Evolutionary conservation across 225 moss, liverwort and hornwort genomes (phyloP), one percentile per base, ranked within the genome.

Genomic region (Takakia lepidozioides): DNA sequence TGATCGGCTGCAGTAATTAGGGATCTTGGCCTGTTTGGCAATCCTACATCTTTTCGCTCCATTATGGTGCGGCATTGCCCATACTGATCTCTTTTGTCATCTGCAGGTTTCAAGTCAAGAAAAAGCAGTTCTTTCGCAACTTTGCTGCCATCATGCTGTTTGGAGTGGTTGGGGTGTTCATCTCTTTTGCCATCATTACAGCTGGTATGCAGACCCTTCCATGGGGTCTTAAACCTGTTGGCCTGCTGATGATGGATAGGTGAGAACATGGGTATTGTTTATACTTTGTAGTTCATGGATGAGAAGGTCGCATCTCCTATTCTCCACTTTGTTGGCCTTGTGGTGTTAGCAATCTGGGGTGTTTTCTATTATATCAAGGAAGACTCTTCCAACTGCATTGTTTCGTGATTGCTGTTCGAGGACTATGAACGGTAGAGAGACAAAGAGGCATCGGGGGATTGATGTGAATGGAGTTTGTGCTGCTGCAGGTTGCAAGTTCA

Each of bases 61-160:
- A n/a, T n/a, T n/a, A n/a, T n/a, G n/a, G n/a, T n/a, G n/a, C n/a
- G n/a, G n/a, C n/a, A n/a, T n/a, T n/a, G n/a, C n/a, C n/a, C n/a
- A n/a, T n/a, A n/a, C n/a, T n/a, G n/a, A n/a, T n/a, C n/a, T n/a
- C n/a, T n/a, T n/a, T 9, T 43, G 43, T 4, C 46, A 1, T 45
- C 34, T 44, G 57, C 66, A 72, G 72, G 40, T 72, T 88, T 38
- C 87, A 88, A 60, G 87, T 88, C 38, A 88, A 88, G 72, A 88
- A 88, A 56, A 88, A 88, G 62, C 84, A 88, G 46, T 88, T 88
- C 37, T 88, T 88, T 20, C 74, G 72, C 9, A 88, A 88, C 41
- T 88, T 88, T 29, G 59, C 81, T 8, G 76, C 87, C 34, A 88
- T 88, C 52, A 81, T 84, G 51, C 74, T 88, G 29, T 88, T 62